Percentiles rank a stretch among this genome's conserved stretches.
These are phyloP conservation scores for Backusella parvicylindrica DNA, from an alignment of 192 early-diverging fungal species.

Conservation along the genomic window DNA sequence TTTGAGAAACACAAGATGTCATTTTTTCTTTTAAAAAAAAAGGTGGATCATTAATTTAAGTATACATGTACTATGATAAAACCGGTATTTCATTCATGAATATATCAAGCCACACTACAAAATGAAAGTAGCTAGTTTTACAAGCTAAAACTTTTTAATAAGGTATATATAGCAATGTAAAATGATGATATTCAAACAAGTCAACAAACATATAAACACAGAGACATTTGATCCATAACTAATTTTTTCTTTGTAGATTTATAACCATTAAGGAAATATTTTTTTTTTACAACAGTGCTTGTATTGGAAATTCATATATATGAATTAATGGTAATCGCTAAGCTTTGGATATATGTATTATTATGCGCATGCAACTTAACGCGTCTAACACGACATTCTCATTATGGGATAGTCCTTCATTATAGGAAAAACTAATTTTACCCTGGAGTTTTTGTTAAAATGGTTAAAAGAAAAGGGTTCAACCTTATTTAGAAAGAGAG, in stretches of 20 bases:
- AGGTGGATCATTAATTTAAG: no score
- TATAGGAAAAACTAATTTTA: not conserved
- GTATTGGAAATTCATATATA: no score
- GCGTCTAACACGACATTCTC: not conserved
- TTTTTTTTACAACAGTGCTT: not conserved
- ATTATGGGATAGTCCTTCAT: not conserved
- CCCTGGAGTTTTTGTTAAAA: not conserved
- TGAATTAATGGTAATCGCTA: no score
- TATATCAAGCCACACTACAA: not conserved
- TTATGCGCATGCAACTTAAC: not conserved
- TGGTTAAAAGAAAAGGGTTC: not conserved
- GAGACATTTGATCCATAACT: not conserved
- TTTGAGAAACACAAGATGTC: no score
- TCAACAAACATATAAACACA: not conserved
- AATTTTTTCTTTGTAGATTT: not conserved
- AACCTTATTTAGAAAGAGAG: not conserved
- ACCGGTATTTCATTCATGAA: not conserved
- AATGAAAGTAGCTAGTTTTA: not conserved
- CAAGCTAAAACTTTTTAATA: no score
- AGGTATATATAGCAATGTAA: not conserved
- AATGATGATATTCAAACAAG: not conserved
- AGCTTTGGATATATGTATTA: not conserved
- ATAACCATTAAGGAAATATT: no score
- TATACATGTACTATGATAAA: not conserved
- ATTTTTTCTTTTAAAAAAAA: no score